Base-by-base conservation (phyloP, 495 filamentous ascomycete species). In the Acidomyces sp. region DNA sequence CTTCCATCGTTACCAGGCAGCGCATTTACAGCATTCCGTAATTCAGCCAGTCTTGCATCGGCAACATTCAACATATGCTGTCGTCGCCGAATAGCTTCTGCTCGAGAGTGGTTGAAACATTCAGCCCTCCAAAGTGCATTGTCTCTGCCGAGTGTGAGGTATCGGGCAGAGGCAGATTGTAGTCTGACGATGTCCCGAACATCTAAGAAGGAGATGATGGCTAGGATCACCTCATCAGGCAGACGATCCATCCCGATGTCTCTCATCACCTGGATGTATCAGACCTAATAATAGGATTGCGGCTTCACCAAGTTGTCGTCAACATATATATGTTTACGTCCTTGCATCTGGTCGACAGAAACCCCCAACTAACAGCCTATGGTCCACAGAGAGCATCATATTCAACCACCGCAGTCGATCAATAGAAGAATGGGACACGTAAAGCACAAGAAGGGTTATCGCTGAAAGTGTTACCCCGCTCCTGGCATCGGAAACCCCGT, bases 181-280 rank as follows among this genome's bases (percentile, higher is more conserved):
- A 92, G 67, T 36, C 57, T 63, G 34, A 82, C 74, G 52, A 86
- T 73, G 46, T 87, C 75, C 33, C 48, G 56, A 20, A 78, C 70
- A 15, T 77, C 69, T 43, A 92, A 75, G 85, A 78, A 81, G 33
- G 76, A 72, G 41, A 80, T 58, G 45, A 87, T 82, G 54, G 83
- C 77, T 48, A 82, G 67, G 32, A 86, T 56, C 40, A 87, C 72
- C 62, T 90, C 83, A 53, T 73, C 70, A n/a, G 83, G 83, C 23
- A 90, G 71, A 27, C 55, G 67, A 40, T 77, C 66, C 71, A 79
- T 77, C 2, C 9, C 20, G 27, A 2, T 26, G 22, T 6, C 18
- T 11, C 3, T 5, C 4, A 3, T 16, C 17, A 19, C 19, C 6
- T 16, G 33, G 6, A 13, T 38, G 21, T 5, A 4, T 4, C 16